phyloP scores from a whole-genome alignment of 2,329 filamentous ascomycete species.

The Colletotrichum nymphaeae region DNA sequence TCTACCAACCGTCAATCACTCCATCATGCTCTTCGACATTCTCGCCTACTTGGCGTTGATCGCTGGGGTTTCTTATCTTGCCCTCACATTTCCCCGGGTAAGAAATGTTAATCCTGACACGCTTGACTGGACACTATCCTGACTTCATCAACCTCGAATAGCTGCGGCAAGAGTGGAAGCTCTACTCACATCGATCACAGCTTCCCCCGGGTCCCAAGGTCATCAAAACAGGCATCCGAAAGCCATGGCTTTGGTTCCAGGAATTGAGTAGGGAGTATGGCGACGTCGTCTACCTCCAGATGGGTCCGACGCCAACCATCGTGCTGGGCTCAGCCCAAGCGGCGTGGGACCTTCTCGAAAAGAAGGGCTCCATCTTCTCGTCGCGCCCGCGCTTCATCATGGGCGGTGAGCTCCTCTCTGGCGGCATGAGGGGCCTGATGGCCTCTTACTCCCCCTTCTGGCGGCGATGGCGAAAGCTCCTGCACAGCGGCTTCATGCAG shows the following conservation, averaged over 20 bases:
- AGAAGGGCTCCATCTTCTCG: constrained; percentile 54
- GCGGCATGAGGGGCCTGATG: constrained; percentile 55
- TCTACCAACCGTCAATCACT: background rate
- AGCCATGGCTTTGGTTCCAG: constrained; percentile 57
- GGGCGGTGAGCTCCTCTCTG: constrained; percentile 55
- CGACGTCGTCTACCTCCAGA: constrained; percentile 55
- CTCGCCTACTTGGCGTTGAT: constrained; percentile 37
- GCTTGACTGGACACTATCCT: background rate
- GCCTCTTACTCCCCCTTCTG: constrained; percentile 55
- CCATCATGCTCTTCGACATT: constrained; percentile 13
- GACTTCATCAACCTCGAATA: constrained; percentile 27
- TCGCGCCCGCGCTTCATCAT: constrained; percentile 59
- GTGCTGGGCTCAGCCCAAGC: constrained; percentile 54
- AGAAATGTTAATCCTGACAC: background rate
- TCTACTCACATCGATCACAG: constrained; percentile 50
- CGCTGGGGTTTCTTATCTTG: constrained; percentile 40
- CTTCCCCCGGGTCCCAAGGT: constrained; percentile 52
- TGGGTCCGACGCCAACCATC: constrained; percentile 55
- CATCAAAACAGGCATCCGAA: constrained; percentile 50
- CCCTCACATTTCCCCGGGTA: constrained; percentile 43
- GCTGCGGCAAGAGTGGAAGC: constrained; percentile 51
- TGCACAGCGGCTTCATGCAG: constrained; percentile 57
- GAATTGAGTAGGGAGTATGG: constrained; percentile 51
- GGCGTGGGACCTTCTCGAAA: constrained; percentile 57
- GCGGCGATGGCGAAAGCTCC: constrained; percentile 55